A percentile compares a stretch with the other conserved stretches of the same genome.
phyloP scores from a whole-genome alignment of 371 early-diverging fungal species.

The Gilbertella persicaria region DNA sequence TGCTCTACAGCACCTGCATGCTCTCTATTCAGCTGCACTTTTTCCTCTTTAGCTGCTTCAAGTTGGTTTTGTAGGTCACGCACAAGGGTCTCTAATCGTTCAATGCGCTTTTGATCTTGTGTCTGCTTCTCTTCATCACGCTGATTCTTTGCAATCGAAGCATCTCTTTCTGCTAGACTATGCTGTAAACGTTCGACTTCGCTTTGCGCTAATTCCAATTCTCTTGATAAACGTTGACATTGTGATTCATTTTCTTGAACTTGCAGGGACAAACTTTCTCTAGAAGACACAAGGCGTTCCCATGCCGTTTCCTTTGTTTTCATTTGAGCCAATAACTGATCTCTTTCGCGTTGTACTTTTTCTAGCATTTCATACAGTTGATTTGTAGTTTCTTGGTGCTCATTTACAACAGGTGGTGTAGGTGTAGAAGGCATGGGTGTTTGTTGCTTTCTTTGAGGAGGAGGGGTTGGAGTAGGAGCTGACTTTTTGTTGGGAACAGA shows the following conservation, averaged over 20 bases:
- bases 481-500: not conserved
- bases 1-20: constrained; percentile 35
- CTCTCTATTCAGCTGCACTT: constrained; percentile 20
- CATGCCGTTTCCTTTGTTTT: constrained; percentile 41
- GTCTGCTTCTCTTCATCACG: constrained; percentile 28
- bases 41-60: constrained; percentile 5
- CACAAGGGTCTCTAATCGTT: constrained; percentile 33
- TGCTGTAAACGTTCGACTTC: constrained; percentile 4
- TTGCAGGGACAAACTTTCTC: constrained; percentile 41
- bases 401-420: constrained; percentile 1
- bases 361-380: constrained; percentile 36
- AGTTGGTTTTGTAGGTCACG: constrained; percentile 32
- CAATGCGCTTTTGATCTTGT: constrained; percentile 35
- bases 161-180: constrained; percentile 15
- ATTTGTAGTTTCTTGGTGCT: constrained; percentile 15
- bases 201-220: constrained; percentile 11
- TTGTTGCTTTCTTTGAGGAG: not conserved
- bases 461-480: not conserved
- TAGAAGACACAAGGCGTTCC: constrained; percentile 42
- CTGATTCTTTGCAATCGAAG: constrained; percentile 24
- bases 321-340: constrained; percentile 28
- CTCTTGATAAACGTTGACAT: constrained; percentile 20
- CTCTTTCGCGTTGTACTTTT: constrained; percentile 33
- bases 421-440: constrained; percentile 1
- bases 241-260: constrained; percentile 32